Evolutionary conservation across 768 basidiomycete species (phyloP).

Genomic region (Chalciporus chontae): DNA sequence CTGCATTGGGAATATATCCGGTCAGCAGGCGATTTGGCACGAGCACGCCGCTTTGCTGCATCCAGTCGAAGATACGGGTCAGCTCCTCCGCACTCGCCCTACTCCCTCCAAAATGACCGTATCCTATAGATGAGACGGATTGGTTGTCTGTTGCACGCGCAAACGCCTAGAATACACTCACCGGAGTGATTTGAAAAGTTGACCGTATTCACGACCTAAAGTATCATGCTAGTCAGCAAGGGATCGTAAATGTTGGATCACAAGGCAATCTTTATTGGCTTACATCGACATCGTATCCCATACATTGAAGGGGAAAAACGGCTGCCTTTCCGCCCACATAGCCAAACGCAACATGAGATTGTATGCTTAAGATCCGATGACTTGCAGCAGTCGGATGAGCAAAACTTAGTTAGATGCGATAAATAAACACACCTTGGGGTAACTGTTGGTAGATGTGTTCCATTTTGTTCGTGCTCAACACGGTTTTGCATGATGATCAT

Average conservation of each 20-base stretch:
- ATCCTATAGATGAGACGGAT: slow-evolving; percentile 48
- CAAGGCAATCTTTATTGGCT: slow-evolving; percentile 20
- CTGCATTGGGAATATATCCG: slow-evolving; percentile 87
- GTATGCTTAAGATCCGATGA: slow-evolving; percentile 79
- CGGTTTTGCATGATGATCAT: slow-evolving; percentile 6
- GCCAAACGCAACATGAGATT: slow-evolving; percentile 91
- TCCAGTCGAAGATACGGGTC: slow-evolving; percentile 62
- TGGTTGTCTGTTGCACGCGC: background rate
- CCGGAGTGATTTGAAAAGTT: slow-evolving; percentile 95
- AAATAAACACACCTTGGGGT: slow-evolving; percentile 7
- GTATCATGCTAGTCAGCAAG: slow-evolving; percentile 4
- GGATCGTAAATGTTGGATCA: background rate
- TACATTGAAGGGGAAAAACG: slow-evolving; percentile 72
- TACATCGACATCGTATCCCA: slow-evolving; percentile 96
- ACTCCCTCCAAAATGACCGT: slow-evolving; percentile 76
- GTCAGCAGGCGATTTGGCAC: slow-evolving; percentile 74
- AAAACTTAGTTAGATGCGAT: background rate
- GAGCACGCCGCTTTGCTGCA: slow-evolving; percentile 77
- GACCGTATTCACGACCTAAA: slow-evolving; percentile 82
- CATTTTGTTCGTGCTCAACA: background rate
- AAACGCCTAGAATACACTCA: slow-evolving; percentile 27
- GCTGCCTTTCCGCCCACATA: slow-evolving; percentile 89
- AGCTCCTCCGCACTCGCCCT: slow-evolving; percentile 78
- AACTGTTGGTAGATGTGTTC: background rate
- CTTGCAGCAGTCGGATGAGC: slow-evolving; percentile 10